Evolutionary conservation across 108 stramenopile species (phyloP).

Genomic region (Mediolabrus comicus): DNA sequence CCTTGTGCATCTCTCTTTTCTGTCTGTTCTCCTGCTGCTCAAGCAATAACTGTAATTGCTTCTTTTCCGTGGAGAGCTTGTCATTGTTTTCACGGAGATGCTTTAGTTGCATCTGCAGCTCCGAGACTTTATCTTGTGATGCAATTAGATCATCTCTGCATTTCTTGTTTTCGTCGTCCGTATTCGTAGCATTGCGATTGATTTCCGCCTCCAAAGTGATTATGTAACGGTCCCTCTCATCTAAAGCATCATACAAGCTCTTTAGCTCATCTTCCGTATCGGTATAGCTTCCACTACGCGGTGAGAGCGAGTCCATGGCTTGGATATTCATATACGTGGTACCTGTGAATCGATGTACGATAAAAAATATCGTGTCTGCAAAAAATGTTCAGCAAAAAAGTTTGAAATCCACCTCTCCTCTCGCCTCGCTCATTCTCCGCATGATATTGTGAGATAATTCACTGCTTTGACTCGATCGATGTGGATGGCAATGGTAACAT

Average conservation of each 20-base stretch:
- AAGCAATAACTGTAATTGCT: slow-evolving; percentile 11
- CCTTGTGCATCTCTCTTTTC: slow-evolving; percentile 14
- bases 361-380: too few species aligned
- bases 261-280: slow-evolving; percentile 22
- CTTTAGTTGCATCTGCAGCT: slow-evolving; percentile 21
- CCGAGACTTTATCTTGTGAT: slow-evolving; percentile 5
- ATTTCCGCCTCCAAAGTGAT: slow-evolving; percentile 22
- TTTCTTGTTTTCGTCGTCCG: slow-evolving; percentile 13
- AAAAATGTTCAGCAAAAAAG: too few species aligned
- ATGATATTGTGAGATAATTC: too few species aligned
- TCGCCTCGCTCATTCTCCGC: too few species aligned
- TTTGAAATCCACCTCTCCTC: too few species aligned
- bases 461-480: too few species aligned
- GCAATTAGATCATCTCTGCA: slow-evolving; percentile 22
- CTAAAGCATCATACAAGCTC: slow-evolving; percentile 30
- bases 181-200: background rate
- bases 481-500: too few species aligned
- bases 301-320: background rate
- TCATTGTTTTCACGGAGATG: slow-evolving; percentile 31
- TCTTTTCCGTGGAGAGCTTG: slow-evolving; percentile 15
- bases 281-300: slow-evolving; percentile 5
- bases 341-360: too few species aligned
- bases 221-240: slow-evolving; percentile 38
- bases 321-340: too few species aligned
- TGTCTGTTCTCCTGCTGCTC: slow-evolving; percentile 27